Percentiles rank a stretch among this genome's conserved stretches.
These are phyloP conservation scores for Peronospora tabacina DNA, from an alignment of 352 stramenopile genomes.

Conservation along the genomic window DNA sequence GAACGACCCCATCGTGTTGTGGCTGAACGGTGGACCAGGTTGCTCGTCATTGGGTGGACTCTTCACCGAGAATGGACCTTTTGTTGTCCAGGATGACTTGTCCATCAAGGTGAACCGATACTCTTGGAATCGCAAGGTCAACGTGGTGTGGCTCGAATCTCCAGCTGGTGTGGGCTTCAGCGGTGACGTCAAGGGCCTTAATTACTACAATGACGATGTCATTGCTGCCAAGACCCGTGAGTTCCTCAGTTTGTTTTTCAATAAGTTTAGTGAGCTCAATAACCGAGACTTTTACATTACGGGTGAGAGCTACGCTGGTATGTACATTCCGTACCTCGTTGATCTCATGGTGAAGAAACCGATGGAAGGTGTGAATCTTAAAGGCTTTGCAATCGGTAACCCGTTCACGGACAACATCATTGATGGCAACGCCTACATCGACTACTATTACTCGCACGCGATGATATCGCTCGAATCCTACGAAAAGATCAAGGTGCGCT, in stretches of 20 bases:
- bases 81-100: constrained; percentile 50
- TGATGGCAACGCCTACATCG: constrained; percentile 65
- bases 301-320: constrained; percentile 78
- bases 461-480: constrained; percentile 78
- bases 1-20: constrained; percentile 68
- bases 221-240: constrained; percentile 72
- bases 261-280: constrained; percentile 62
- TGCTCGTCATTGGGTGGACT: constrained; percentile 64
- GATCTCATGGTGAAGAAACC: constrained; percentile 60
- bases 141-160: constrained; percentile 74
- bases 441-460: constrained; percentile 83
- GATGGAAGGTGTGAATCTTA: constrained; percentile 57
- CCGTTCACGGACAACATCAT: constrained; percentile 53
- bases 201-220: constrained; percentile 79
- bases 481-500: constrained; percentile 47
- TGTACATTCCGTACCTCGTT: constrained; percentile 88
- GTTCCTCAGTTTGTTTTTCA: constrained; percentile 65
- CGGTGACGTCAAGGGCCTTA: constrained; percentile 40
- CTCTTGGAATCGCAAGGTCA: constrained; percentile 72
- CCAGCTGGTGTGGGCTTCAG: constrained; percentile 70
- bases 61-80: constrained; percentile 67
- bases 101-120: constrained; percentile 58
- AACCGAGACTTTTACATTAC: constrained; percentile 77
- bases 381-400: constrained; percentile 76
- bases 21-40: constrained; percentile 73